Evolutionary conservation across 371 early-diverging fungal species (phyloP), one percentile per base, ranked within the genome.

Genomic region (Thermomucor indicae-seudaticae): DNA sequence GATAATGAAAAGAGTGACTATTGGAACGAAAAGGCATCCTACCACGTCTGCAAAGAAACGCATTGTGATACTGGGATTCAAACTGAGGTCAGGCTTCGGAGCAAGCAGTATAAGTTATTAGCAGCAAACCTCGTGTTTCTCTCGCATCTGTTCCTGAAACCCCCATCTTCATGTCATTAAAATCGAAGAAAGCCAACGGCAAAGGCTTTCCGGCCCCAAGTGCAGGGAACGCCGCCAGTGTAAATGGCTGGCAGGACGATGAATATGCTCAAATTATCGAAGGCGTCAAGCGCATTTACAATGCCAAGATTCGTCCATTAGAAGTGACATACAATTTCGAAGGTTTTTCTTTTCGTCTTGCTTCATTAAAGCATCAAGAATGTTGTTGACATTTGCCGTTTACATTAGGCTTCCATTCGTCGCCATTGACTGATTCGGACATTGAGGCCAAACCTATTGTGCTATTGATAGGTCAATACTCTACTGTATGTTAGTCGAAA

Each of bases 361-460:
- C 2, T 16, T 12, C 41, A 49, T 24, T 39, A 34, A 20, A 17
- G 25, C 12, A 23, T 7, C 43, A 42, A 17, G 23, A 16, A 20
- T 34, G 34, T 4, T 42, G 2, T 3, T 6, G 25, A 6, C 16
- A 42, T 25, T 19, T 39, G 16, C 20, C 17, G 17, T n/a, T 30
- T 14, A 7, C 17, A 42, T 48, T 30, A 74, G 80, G 80, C 1
- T 91, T 91, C 53, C 88, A 89, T 53, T 89, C 89, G 31, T 72
- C 84, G 2, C 85, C 86, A 22, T 67, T 91, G 51, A 86, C 90
- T 4, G 80, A 88, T 42, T 81, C 87, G 31, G 92, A 91, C 63
- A 88, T 91, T 50, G 76, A 76, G 43, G 89, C 93, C 12, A 88
- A 89, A 55, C 93, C 93, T 5, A 89, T 91, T 65, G 88, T 93